phyloP scores from a whole-genome alignment of 2,329 filamentous ascomycete genomes.

The Dactylella cylindrospora region DNA sequence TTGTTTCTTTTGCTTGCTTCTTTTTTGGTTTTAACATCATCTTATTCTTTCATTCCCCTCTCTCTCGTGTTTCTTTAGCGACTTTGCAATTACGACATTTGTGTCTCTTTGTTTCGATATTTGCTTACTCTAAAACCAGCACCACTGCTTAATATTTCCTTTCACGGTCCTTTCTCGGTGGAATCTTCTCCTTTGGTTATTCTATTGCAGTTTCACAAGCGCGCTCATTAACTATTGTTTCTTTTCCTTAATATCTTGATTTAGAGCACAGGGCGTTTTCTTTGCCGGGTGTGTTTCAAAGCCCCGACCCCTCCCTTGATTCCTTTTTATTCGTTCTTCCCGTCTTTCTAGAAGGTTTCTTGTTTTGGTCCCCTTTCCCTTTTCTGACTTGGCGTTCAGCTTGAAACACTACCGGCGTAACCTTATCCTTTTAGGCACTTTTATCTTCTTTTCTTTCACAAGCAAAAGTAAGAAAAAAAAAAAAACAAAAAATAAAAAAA shows the following conservation, averaged over 20 bases:
- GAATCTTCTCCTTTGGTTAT: slow-evolving; percentile 31
- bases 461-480: too few species aligned
- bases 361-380: slow-evolving; percentile 15
- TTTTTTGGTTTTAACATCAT: too few species aligned
- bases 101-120: slow-evolving; percentile 26
- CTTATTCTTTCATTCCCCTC: slow-evolving; percentile 12
- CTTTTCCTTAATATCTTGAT: slow-evolving; percentile 15
- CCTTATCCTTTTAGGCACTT: slow-evolving; percentile 44
- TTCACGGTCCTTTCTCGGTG: slow-evolving; percentile 8
- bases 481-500: too few species aligned
- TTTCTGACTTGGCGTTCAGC: slow-evolving; percentile 27
- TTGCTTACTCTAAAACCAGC: slow-evolving; percentile 12
- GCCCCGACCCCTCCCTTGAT: slow-evolving; percentile 16
- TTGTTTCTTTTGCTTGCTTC: slow-evolving; percentile 12
- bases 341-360: slow-evolving; percentile 42
- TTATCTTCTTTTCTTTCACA: too few species aligned
- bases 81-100: slow-evolving; percentile 11
- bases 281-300: too few species aligned
- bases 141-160: slow-evolving; percentile 21
- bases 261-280: slow-evolving; percentile 37
- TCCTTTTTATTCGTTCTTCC: slow-evolving; percentile 1
- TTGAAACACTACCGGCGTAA: slow-evolving; percentile 44
- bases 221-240: slow-evolving; percentile 34
- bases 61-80: slow-evolving; percentile 40
- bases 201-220: slow-evolving; percentile 21